phyloP scores from a whole-genome alignment of 2,329 filamentous ascomycete genomes.

The Mariannaea sp. region DNA sequence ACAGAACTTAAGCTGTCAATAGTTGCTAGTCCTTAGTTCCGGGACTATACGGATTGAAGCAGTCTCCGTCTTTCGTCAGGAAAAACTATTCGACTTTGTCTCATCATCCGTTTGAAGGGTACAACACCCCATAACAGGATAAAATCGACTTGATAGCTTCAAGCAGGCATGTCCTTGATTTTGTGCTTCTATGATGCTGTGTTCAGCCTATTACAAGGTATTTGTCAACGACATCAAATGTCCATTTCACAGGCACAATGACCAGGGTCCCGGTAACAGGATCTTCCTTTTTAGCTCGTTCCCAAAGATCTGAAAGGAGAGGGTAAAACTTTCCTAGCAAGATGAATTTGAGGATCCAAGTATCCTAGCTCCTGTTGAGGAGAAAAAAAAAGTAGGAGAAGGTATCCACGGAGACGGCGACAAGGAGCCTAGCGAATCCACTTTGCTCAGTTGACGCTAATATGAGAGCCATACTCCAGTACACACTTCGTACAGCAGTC shows the following conservation, averaged over 20 bases:
- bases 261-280: constrained; percentile 21
- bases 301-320: constrained; percentile 11
- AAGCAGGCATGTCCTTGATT: background rate
- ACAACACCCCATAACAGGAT: too few species aligned
- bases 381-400: background rate
- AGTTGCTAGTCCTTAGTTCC: too few species aligned
- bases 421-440: background rate
- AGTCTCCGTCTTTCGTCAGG: too few species aligned
- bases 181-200: constrained; percentile 5
- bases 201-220: constrained; percentile 27
- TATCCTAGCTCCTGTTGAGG: constrained; percentile 6
- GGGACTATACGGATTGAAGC: too few species aligned
- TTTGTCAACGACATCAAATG: constrained; percentile 11
- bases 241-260: constrained; percentile 11
- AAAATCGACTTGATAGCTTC: too few species aligned
- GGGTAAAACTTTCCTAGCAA: constrained; percentile 8
- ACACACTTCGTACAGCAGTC: too few species aligned
- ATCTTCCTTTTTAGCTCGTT: constrained; percentile 14
- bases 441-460: constrained; percentile 11
- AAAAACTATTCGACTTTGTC: too few species aligned
- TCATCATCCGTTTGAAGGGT: too few species aligned
- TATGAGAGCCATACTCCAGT: constrained; percentile 13
- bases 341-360: constrained; percentile 6
- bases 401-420: too few species aligned
- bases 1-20: too few species aligned